These are phyloP conservation scores for Oryza rufipogon DNA, from an alignment of 176 grass and related monocot genomes.

Conservation along the genomic window DNA sequence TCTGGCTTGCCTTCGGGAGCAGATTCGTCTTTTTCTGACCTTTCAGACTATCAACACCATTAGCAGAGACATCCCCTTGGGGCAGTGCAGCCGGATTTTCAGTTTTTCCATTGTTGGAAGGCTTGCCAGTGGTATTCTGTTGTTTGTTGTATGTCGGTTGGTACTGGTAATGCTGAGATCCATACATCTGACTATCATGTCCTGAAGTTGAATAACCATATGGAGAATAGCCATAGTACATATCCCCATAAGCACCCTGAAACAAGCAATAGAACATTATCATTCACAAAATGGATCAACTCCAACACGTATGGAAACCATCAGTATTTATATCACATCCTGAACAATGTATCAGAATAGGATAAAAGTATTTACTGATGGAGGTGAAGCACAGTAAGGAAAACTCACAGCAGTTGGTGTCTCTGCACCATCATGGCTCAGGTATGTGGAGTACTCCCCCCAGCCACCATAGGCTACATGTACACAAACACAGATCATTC, in stretches of 20 bases:
- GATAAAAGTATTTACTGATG: not conserved
- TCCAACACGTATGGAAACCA: not conserved
- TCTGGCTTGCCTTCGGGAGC: slow-evolving; percentile 36
- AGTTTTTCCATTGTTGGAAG: slow-evolving; percentile 40
- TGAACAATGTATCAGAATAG: not conserved
- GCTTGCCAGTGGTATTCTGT: slow-evolving; percentile 41
- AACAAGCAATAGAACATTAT: slow-evolving; percentile 13
- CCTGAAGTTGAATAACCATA: slow-evolving; percentile 52
- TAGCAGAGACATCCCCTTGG: slow-evolving; percentile 45
- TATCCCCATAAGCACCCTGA: slow-evolving; percentile 78
- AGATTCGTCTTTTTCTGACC: slow-evolving; percentile 40
- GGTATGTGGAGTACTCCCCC: slow-evolving; percentile 53
- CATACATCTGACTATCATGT: slow-evolving; percentile 67
- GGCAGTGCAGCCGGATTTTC: slow-evolving; percentile 28
- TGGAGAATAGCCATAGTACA: slow-evolving; percentile 66
- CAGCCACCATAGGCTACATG: slow-evolving; percentile 61
- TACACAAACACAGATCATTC: not conserved
- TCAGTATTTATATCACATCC: not conserved
- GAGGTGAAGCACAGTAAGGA: not conserved
- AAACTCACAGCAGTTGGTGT: slow-evolving; percentile 41
- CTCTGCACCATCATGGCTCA: slow-evolving; percentile 52
- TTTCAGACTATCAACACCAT: slow-evolving; percentile 28
- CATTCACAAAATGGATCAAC: not conserved
- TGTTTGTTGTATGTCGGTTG: slow-evolving; percentile 51
- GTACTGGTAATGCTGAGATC: slow-evolving; percentile 63